Evolutionary conservation across 2,329 filamentous ascomycete genomes (phyloP), one percentile per base, ranked within the genome.

Genomic region (Myriosclerotinia duriaeana): DNA sequence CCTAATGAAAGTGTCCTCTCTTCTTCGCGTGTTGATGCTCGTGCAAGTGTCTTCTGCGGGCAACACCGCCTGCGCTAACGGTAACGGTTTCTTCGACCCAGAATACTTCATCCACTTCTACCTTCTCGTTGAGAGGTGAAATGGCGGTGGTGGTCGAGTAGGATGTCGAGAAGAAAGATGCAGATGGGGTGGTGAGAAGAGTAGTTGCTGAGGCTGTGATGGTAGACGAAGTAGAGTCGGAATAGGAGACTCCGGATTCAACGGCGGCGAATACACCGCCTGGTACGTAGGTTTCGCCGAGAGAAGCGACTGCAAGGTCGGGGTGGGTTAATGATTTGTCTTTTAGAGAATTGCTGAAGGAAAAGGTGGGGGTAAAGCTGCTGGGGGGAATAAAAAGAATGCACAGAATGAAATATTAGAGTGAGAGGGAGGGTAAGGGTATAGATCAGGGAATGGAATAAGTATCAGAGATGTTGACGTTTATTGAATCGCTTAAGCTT

Each of bases 71-170:
- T 34, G 30, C 30, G 6, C 30, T 62, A 15, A 67, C 64, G 7
- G 48, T 65, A 22, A 86, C 80, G 5, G 81, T 73, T 55, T 84
- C 80, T 76, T 87, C 80, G 63, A 84, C 82, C 81, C 84, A 85
- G 15, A 86, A 75, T 30, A 89, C 80, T 77, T 87, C 82, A 69
- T 80, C 80, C 15, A 89, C 83, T 15, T 60, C 22, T 15, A 65
- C 26, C 14, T 53, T n/a, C n/a, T 42, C 64, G 8, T 81, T 71
- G 54, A 80, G 79, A 62, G 80, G 81, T 15, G 46, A 53, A 15
- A n/a, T 20, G 0, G 48, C 22, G 9, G 64, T 65, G 11, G 78
- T 77, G 22, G 85, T 87, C 56, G 82, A 69, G 68, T 80, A 86
- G 70, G 85, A 76, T 6, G 85, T 88, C 75, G 82, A 84, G 68